Percentiles rank a stretch among this genome's conserved stretches.
Conservation (phyloP, 2,329 filamentous ascomycete genomes). For the Leptosphaerulina australis region DNA sequence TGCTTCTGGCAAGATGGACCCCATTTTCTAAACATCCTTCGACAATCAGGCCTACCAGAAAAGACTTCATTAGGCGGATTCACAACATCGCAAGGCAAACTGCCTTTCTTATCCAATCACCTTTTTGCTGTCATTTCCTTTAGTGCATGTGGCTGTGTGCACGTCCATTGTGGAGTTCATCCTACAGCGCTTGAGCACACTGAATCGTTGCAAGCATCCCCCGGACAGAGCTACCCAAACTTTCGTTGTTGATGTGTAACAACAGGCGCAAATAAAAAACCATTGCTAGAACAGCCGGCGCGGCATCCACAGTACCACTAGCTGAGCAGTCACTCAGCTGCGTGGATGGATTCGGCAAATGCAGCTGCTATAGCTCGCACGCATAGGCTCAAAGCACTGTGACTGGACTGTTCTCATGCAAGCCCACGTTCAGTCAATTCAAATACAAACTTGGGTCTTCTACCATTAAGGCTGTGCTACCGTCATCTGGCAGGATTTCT, state of each 20-base stretch:
- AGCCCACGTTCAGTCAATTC: constrained; percentile 18
- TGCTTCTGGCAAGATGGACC: constrained; percentile 19
- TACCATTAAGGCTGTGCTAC: constrained; percentile 34
- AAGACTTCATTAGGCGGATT: constrained; percentile 31
- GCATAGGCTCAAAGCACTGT: constrained; percentile 18
- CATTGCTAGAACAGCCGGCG: constrained; percentile 13
- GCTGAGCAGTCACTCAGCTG: constrained; percentile 35
- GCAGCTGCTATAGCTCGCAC: constrained; percentile 28
- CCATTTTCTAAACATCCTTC: constrained; percentile 15
- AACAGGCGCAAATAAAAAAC: background rate
- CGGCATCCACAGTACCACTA: constrained; percentile 22
- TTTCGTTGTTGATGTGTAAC: background rate
- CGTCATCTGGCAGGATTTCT: constrained; percentile 24
- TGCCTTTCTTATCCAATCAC: constrained; percentile 26
- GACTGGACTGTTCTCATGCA: constrained; percentile 22
- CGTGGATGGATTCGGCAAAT: constrained; percentile 25
- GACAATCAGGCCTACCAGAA: constrained; percentile 21
- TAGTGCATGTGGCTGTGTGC: constrained; percentile 42
- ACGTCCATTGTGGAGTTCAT: constrained; percentile 24
- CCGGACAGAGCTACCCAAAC: background rate
- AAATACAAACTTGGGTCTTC: constrained; percentile 14
- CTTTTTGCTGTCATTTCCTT: constrained; percentile 26
- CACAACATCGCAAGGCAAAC: constrained; percentile 26
- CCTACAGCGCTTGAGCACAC: constrained; percentile 19
- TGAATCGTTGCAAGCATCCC: constrained; percentile 3